These are phyloP conservation scores for Penicillium crustosum DNA, from an alignment of 2,329 filamentous ascomycete species.

Conservation along the genomic window DNA sequence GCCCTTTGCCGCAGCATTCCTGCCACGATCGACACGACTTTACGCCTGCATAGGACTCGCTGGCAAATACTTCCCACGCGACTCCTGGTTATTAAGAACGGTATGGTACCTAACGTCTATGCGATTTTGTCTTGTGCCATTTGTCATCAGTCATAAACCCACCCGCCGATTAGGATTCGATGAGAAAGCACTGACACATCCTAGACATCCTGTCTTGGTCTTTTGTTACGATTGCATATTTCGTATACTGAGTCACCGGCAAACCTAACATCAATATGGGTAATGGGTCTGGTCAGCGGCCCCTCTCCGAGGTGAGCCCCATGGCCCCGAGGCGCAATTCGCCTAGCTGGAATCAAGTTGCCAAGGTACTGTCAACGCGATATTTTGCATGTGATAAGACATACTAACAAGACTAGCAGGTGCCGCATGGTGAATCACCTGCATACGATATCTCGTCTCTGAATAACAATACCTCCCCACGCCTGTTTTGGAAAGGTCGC, in stretches of 20 bases:
- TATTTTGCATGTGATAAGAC: not conserved
- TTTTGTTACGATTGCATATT: constrained; percentile 1
- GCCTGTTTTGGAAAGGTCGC: constrained; percentile 83
- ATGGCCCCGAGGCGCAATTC: constrained; percentile 87
- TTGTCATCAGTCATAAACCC: constrained; percentile 1
- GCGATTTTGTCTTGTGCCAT: not conserved
- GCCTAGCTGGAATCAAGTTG: constrained; percentile 77
- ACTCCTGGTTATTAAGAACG: constrained; percentile 16
- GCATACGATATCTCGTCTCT: constrained; percentile 83
- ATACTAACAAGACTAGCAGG: constrained; percentile 55
- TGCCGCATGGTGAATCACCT: constrained; percentile 70
- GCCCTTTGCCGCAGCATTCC: constrained; percentile 24
- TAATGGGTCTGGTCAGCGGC: constrained; percentile 62
- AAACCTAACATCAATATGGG: constrained; percentile 64
- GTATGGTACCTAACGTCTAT: constrained; percentile 16
- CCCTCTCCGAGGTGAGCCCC: constrained; percentile 85
- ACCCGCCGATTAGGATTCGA: constrained; percentile 1
- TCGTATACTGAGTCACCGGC: not conserved
- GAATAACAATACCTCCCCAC: constrained; percentile 65
- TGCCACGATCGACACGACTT: constrained; percentile 26
- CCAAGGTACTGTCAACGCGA: constrained; percentile 58
- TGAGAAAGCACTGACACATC: constrained; percentile 14
- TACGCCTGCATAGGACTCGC: constrained; percentile 14
- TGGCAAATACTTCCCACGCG: constrained; percentile 20
- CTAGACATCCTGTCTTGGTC: constrained; percentile 11